phyloP scores from a whole-genome alignment of 495 filamentous ascomycete species.

The Pyrenopolyporus hunteri region DNA sequence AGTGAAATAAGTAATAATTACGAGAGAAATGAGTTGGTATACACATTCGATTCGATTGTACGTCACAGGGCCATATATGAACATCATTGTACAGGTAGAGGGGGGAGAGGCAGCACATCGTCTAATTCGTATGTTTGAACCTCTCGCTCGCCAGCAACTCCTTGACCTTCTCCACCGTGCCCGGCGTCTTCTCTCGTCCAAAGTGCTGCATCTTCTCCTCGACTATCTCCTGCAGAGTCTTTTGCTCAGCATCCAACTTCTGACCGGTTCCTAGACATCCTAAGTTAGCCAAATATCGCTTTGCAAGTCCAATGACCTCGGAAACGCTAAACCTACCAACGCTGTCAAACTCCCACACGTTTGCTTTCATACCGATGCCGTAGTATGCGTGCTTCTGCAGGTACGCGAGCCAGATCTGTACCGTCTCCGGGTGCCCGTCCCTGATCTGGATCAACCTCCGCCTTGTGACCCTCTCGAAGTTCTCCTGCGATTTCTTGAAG shows the following conservation, averaged over 20 bases:
- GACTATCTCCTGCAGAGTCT: constrained; percentile 64
- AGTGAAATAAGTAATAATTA: no score
- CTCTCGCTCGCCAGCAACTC: constrained; percentile 61
- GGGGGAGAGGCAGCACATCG: constrained; percentile 15
- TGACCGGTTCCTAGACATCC: constrained; percentile 64
- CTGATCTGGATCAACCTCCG: constrained; percentile 90
- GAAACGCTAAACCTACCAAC: constrained; percentile 58
- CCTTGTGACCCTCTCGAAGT: constrained; percentile 90
- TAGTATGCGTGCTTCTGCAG: constrained; percentile 88
- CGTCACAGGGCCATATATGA: constrained; percentile 2
- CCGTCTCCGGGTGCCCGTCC: constrained; percentile 86
- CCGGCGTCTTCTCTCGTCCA: constrained; percentile 58
- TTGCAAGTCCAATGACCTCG: background rate
- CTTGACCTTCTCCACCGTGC: constrained; percentile 59
- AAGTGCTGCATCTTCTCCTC: constrained; percentile 69
- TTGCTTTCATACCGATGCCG: constrained; percentile 98
- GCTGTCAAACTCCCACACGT: constrained; percentile 85
- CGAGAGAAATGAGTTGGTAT: background rate
- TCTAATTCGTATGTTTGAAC: constrained; percentile 44
- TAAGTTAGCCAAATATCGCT: constrained; percentile 17
- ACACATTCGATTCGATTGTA: constrained; percentile 1
- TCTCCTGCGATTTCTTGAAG: constrained; percentile 96
- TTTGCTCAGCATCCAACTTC: constrained; percentile 65
- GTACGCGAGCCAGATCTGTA: constrained; percentile 91
- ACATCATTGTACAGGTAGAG: constrained; percentile 18